Evolutionary conservation across 2,329 filamentous ascomycete genomes (phyloP).

Genomic region (Huntiella decipiens): DNA sequence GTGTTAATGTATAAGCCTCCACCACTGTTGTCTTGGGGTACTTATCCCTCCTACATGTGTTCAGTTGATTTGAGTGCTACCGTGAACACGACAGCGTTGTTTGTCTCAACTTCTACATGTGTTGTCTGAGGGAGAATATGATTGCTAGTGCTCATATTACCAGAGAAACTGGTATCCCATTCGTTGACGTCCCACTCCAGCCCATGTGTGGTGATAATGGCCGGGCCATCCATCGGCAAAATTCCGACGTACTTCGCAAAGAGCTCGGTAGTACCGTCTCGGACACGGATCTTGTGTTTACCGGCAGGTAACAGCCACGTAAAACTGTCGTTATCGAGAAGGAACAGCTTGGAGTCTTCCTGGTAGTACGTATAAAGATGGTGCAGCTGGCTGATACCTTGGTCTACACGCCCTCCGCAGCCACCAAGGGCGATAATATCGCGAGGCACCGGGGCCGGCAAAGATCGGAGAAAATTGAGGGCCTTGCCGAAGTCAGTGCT

Average conservation of each 20-base stretch:
- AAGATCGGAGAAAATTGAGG: constrained; percentile 36
- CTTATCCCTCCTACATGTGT: background rate
- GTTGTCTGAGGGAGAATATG: constrained; percentile 42
- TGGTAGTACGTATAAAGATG: constrained; percentile 52
- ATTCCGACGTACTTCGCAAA: constrained; percentile 74
- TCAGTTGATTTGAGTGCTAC: constrained; percentile 20
- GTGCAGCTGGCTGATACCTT: constrained; percentile 75
- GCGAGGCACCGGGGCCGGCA: constrained; percentile 16
- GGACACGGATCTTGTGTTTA: constrained; percentile 47
- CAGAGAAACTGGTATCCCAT: constrained; percentile 63
- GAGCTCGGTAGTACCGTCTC: constrained; percentile 25
- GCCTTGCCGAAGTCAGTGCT: constrained; percentile 86
- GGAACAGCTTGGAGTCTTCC: constrained; percentile 42
- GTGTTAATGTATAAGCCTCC: background rate
- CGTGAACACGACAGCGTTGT: constrained; percentile 52
- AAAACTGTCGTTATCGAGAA: constrained; percentile 64
- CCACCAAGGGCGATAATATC: constrained; percentile 72
- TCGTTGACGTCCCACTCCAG: constrained; percentile 79
- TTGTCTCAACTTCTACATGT: constrained; percentile 43
- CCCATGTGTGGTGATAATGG: constrained; percentile 59
- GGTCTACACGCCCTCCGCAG: constrained; percentile 77
- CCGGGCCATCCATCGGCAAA: constrained; percentile 62
- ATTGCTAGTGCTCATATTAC: constrained; percentile 62
- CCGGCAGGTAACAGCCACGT: constrained; percentile 57
- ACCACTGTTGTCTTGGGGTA: background rate